phyloP scores from a whole-genome alignment of 805 yeast genomes.

The Hanseniaspora nectarophila region DNA sequence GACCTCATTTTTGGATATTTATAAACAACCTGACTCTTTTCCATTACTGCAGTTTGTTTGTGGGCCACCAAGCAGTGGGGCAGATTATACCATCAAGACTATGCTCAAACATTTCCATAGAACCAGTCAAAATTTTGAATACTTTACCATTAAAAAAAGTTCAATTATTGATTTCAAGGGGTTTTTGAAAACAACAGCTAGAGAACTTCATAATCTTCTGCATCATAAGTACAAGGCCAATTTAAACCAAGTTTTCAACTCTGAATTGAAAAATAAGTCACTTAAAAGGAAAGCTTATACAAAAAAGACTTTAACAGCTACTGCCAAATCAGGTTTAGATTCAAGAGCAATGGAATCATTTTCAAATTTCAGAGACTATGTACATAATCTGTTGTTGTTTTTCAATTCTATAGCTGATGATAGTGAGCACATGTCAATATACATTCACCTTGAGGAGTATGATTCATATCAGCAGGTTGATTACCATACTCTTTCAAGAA shows the following conservation, averaged over 20 bases:
- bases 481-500: slow-evolving; percentile 1
- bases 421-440: not conserved
- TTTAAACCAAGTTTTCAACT: not conserved
- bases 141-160: slow-evolving; percentile 1
- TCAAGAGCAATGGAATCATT: slow-evolving; percentile 13
- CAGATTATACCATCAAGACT: not conserved
- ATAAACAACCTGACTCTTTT: not conserved
- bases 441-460: slow-evolving; percentile 9
- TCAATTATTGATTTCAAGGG: slow-evolving; percentile 9
- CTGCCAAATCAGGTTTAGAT: slow-evolving; percentile 10
- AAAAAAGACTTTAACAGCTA: not conserved
- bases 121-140: not conserved
- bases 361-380: slow-evolving; percentile 1
- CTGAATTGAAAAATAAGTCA: not conserved
- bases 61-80: slow-evolving; percentile 8
- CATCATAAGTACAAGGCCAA: not conserved
- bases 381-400: slow-evolving; percentile 5
- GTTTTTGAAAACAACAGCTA: slow-evolving; percentile 4
- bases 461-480: slow-evolving; percentile 9
- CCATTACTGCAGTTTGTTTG: slow-evolving; percentile 3
- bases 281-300: not conserved
- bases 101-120: not conserved
- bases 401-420: not conserved
- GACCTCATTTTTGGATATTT: slow-evolving; percentile 4
- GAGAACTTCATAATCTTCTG: not conserved